Evolutionary conservation across 371 early-diverging fungal genomes (phyloP), one percentile per base, ranked within the genome.

Genomic region (Homolaphlyctis polyrhiza): DNA sequence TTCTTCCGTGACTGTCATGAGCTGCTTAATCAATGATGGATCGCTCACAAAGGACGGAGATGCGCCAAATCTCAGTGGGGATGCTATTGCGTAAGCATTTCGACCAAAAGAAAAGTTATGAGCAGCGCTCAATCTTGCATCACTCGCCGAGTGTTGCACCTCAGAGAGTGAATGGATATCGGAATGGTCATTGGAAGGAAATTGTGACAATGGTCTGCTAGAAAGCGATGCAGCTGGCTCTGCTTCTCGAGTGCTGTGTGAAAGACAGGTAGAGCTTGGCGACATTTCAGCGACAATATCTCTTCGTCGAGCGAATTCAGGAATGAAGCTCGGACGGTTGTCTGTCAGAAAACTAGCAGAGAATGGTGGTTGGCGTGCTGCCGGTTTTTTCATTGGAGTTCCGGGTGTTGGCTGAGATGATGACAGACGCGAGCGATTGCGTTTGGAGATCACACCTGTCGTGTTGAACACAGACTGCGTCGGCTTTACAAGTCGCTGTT

Each of bases 381-480:
- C n/a, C n/a, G n/a, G n/a, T 6, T 71, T 58, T 45, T 74, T 74
- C 25, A 71, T 35, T 5, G 75, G 75, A 1, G 75, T 74, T 23
- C 69, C 67, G 1, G 70, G 75, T 57, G 65, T 71, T 27, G 65
- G 39, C 32, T 69, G 36, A 1, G 51, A 11, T 5, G 55, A 32
- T 39, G 35, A 29, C 5, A 36, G 49, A 23, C 60, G 69, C n/a
- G n/a, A n/a, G 23, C 66, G 57, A 33, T 64, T 71, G 36, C 64
- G 64, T 51, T 65, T 66, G n/a, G 71, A 71, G 23, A 74, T 35
- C 21, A 74, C 32, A 0, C 75, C 75, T 11, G 75, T 71, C 30
- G 75, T 69, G 47, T 69, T 66, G 35, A 74, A 74, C 6, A 70
- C 75, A 14, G 62, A 30, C 13, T 67, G 62, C n/a, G 66, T 59